Evolutionary conservation across 352 stramenopile species (phyloP).

Genomic region (Phytophthora ohioensis): DNA sequence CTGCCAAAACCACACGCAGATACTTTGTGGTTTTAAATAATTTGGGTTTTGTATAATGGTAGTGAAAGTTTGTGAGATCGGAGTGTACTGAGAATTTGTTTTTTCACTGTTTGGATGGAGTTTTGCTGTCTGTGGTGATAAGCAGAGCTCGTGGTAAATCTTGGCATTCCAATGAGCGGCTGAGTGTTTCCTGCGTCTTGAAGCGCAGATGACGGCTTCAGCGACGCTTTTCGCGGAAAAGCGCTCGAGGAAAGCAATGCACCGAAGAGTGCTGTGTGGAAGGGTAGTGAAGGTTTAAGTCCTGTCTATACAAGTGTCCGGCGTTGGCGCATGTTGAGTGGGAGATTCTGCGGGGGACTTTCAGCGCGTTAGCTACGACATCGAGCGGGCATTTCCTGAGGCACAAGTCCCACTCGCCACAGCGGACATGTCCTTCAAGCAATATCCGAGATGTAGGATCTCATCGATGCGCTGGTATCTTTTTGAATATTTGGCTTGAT

Average conservation of each 20-base stretch:
- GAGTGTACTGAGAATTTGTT: neutral
- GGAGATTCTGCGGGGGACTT: slow-evolving; percentile 18
- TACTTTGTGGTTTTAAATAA: slow-evolving; percentile 2
- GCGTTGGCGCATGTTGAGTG: slow-evolving; percentile 11
- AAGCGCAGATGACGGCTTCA: neutral
- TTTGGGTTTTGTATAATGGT: neutral
- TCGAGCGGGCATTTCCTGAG: slow-evolving; percentile 1
- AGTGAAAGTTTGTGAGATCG: slow-evolving; percentile 1
- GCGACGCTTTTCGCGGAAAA: slow-evolving; percentile 18
- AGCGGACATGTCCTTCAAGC: slow-evolving; percentile 18
- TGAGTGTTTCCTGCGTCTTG: slow-evolving; percentile 26
- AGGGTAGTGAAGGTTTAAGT: slow-evolving; percentile 1
- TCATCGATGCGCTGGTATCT: neutral
- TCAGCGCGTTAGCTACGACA: slow-evolving; percentile 20
- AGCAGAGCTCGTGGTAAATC: slow-evolving; percentile 5
- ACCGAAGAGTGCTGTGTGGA: neutral
- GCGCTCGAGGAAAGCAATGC: slow-evolving; percentile 3
- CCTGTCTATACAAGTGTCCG: slow-evolving; percentile 23
- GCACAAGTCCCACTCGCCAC: slow-evolving; percentile 16
- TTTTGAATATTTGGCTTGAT: slow-evolving; percentile 26
- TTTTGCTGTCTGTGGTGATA: slow-evolving; percentile 28
- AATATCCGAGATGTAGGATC: neutral
- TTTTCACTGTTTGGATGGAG: slow-evolving; percentile 29
- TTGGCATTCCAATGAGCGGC: slow-evolving; percentile 13
- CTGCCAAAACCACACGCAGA: neutral